A percentile compares a stretch with the other conserved stretches of the same genome.
Conservation (phyloP, 2,329 filamentous ascomycete species). For the Cercospora berteroae region DNA sequence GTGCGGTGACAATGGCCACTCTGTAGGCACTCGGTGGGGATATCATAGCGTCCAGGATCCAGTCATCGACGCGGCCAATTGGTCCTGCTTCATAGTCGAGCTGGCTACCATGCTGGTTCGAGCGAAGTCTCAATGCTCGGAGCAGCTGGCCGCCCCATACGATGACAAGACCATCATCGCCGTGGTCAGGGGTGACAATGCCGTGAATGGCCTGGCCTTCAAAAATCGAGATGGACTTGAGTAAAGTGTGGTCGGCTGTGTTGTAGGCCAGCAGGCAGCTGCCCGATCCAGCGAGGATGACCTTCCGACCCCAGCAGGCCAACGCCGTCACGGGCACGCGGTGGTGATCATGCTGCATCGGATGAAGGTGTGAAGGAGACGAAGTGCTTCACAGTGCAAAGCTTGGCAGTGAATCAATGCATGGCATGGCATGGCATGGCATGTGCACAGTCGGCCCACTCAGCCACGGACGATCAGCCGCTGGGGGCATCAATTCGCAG, state of each 20-base stretch:
- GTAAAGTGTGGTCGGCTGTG: slow-evolving; percentile 25
- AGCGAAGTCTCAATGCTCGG: slow-evolving; percentile 5
- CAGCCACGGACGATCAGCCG: neutral
- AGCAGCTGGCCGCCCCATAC: slow-evolving; percentile 63
- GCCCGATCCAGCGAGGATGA: slow-evolving; percentile 46
- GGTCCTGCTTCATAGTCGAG: slow-evolving; percentile 38
- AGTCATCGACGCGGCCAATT: slow-evolving; percentile 61
- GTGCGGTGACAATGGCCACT: slow-evolving; percentile 73
- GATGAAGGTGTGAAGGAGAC: neutral
- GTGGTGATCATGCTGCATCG: slow-evolving; percentile 36
- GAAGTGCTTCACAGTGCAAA: neutral
- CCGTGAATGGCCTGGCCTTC: slow-evolving; percentile 71
- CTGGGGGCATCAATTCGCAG: neutral
- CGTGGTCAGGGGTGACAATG: slow-evolving; percentile 50
- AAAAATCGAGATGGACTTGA: slow-evolving; percentile 56
- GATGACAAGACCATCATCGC: slow-evolving; percentile 44
- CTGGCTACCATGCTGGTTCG: neutral
- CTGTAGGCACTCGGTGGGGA: neutral
- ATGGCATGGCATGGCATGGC: neutral
- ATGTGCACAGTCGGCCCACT: neutral
- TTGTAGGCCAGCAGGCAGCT: slow-evolving; percentile 43
- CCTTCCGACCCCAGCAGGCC: slow-evolving; percentile 37
- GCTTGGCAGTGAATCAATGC: neutral
- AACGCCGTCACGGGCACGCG: slow-evolving; percentile 48
- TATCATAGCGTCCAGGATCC: slow-evolving; percentile 67